phyloP scores from a whole-genome alignment of 148 eudicot genomes.

The Chenopodium album region DNA sequence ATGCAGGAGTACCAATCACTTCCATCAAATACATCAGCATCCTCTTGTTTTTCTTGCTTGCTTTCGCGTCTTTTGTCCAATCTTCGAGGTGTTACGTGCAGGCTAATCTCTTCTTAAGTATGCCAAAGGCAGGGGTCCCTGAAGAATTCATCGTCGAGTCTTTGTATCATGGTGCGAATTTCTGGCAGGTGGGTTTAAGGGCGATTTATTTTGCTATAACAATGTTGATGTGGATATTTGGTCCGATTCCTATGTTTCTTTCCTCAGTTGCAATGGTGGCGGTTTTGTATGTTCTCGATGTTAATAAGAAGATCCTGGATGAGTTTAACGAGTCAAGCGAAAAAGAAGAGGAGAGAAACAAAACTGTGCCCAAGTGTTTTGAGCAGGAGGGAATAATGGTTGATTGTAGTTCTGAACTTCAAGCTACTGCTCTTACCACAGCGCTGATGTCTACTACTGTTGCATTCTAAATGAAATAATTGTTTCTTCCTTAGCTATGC shows the following conservation, averaged over 20 bases:
- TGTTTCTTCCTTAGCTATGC: neutral
- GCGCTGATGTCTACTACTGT: neutral
- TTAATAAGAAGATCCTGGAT: slow-evolving; percentile 32
- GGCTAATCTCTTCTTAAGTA: slow-evolving; percentile 56
- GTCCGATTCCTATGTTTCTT: slow-evolving; percentile 55
- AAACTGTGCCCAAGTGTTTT: neutral
- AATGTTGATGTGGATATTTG: slow-evolving; percentile 48
- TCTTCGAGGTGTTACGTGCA: slow-evolving; percentile 46
- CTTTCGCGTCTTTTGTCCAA: slow-evolving; percentile 59
- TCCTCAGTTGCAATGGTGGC: slow-evolving; percentile 29
- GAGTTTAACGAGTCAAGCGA: slow-evolving; percentile 9
- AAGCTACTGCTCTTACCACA: neutral
- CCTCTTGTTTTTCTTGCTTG: slow-evolving; percentile 50
- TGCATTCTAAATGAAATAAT: neutral
- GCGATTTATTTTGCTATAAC: slow-evolving; percentile 47
- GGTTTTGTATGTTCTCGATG: slow-evolving; percentile 38
- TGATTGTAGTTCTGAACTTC: neutral
- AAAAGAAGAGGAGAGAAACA: neutral
- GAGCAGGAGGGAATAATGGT: slow-evolving; percentile 16
- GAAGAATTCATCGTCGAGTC: slow-evolving; percentile 36
- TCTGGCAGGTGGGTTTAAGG: slow-evolving; percentile 51
- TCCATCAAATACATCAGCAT: slow-evolving; percentile 48
- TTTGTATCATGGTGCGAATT: slow-evolving; percentile 42
- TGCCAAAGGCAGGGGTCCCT: slow-evolving; percentile 54
- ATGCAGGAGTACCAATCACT: slow-evolving; percentile 32